phyloP scores from a whole-genome alignment of 768 basidiomycete species.

The Postia placenta region DNA sequence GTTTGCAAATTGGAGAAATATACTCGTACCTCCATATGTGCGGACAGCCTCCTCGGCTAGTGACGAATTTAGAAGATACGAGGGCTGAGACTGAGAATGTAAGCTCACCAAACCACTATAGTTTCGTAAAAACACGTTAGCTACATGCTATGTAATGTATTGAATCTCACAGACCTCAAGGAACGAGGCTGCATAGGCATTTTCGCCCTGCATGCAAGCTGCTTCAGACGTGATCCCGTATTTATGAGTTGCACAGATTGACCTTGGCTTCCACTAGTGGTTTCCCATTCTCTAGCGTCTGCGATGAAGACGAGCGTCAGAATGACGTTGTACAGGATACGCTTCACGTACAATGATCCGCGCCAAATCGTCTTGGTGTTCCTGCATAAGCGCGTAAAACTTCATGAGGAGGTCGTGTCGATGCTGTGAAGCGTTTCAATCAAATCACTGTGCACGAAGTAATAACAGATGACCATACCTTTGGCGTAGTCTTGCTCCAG shows the following conservation, averaged over 20 bases:
- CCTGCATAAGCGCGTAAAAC: constrained; percentile 70
- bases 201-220: constrained; percentile 61
- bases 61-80: constrained; percentile 5
- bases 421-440: constrained; percentile 33
- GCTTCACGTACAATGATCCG: constrained; percentile 66
- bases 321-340: neutral
- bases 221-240: neutral
- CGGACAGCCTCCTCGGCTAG: constrained; percentile 89
- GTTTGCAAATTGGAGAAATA: neutral
- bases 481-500: constrained; percentile 86
- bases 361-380: constrained; percentile 82
- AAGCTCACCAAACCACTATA: constrained; percentile 72
- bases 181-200: constrained; percentile 79
- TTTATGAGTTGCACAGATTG: neutral
- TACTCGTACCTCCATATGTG: constrained; percentile 71
- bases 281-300: constrained; percentile 97
- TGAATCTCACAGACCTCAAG: constrained; percentile 50
- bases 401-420: constrained; percentile 83
- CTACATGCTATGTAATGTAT: constrained; percentile 4
- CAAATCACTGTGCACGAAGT: neutral
- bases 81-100: neutral
- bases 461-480: constrained; percentile 31
- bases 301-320: constrained; percentile 1
- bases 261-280: constrained; percentile 80
- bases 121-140: neutral